Evolutionary conservation across 2,329 filamentous ascomycete genomes (phyloP).

Genomic region (Pyrenochaeta sp.): DNA sequence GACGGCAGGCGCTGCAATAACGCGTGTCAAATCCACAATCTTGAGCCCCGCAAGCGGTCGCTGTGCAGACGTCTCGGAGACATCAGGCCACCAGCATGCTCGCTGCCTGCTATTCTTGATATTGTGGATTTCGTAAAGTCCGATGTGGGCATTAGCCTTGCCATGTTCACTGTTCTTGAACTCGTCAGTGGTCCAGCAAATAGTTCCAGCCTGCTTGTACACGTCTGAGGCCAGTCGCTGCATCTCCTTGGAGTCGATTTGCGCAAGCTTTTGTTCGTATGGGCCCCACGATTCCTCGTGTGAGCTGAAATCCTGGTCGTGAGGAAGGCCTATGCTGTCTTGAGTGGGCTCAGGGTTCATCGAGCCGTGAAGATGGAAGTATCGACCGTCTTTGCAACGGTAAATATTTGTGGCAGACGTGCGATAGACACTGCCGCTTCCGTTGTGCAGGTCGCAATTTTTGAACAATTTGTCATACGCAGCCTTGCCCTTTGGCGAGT

Average conservation of each 20-base stretch:
- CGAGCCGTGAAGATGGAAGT: conserved; percentile 58
- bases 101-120: conserved; percentile 38
- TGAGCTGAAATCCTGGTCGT: conserved; percentile 32
- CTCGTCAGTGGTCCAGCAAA: conserved; percentile 50
- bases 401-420: conserved; percentile 57
- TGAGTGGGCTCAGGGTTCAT: conserved; percentile 59
- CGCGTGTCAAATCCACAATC: conserved; percentile 60
- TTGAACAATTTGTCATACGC: conserved; percentile 37
- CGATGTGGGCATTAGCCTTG: conserved; percentile 53
- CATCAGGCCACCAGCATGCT: conserved; percentile 55
- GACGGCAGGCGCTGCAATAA: conserved; percentile 60
- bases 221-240: conserved; percentile 48
- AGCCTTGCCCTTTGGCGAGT: conserved; percentile 21
- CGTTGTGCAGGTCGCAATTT: conserved; percentile 34
- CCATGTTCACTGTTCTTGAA: conserved; percentile 53
- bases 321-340: conserved; percentile 46
- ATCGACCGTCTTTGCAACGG: conserved; percentile 55
- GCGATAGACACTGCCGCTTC: conserved; percentile 33
- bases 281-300: conserved; percentile 43
- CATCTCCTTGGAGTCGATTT: conserved; percentile 46
- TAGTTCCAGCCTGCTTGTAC: conserved; percentile 53
- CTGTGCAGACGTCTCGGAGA: conserved; percentile 37
- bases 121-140: conserved; percentile 51
- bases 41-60: conserved; percentile 59
- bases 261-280: conserved; percentile 45